Conservation (phyloP, 1,284 basidiomycete genomes). For the Irpex sp. region DNA sequence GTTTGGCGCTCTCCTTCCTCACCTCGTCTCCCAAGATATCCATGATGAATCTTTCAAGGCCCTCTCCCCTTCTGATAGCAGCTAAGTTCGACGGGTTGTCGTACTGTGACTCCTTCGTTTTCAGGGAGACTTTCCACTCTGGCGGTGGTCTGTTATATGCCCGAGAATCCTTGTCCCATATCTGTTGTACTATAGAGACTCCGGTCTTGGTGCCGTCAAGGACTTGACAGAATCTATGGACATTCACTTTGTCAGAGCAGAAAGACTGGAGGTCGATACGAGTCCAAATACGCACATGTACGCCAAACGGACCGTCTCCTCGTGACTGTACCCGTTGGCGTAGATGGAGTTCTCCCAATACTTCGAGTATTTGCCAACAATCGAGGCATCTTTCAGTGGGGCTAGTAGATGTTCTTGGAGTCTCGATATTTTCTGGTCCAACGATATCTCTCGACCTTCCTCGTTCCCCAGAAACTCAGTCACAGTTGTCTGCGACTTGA, state of each 20-base stretch:
- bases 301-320: conserved; percentile 48
- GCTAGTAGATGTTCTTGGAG: conserved; percentile 49
- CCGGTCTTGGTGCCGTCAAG: conserved; percentile 65
- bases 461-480: conserved; percentile 29
- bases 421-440: conserved; percentile 27
- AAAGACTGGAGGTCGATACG: not conserved
- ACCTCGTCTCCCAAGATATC: conserved; percentile 35
- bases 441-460: conserved; percentile 13
- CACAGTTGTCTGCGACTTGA: conserved; percentile 41
- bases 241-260: not conserved
- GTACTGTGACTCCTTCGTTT: no score
- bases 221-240: conserved; percentile 51
- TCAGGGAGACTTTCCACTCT: conserved; percentile 33
- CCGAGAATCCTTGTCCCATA: conserved; percentile 23
- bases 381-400: conserved; percentile 37
- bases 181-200: conserved; percentile 35
- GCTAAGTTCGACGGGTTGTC: not conserved
- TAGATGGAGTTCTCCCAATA: conserved; percentile 56
- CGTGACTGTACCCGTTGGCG: conserved; percentile 42
- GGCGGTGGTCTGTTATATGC: conserved; percentile 13
- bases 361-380: conserved; percentile 54
- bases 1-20: conserved; percentile 18
- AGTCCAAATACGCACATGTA: conserved; percentile 48
- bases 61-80: conserved; percentile 9
- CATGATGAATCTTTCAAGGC: conserved; percentile 44